These are phyloP conservation scores for Acmispon strigosus DNA, from an alignment of 306 rosid genomes.

Conservation along the genomic window DNA sequence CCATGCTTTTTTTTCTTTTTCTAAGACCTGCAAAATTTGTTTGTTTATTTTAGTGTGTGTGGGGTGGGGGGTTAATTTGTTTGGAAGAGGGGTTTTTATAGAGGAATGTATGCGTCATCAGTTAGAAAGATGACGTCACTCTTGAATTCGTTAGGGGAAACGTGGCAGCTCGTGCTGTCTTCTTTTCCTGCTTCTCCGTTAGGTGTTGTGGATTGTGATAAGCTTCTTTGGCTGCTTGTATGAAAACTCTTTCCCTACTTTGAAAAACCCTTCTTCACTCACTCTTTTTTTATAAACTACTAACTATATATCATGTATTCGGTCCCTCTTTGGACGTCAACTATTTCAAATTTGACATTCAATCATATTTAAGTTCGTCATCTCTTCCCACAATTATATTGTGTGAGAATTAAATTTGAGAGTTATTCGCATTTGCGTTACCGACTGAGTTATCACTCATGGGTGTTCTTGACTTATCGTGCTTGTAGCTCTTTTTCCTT, in stretches of 20 bases:
- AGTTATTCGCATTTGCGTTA: too few species aligned
- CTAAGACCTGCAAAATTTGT: neutral
- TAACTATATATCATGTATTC: too few species aligned
- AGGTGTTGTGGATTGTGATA: slow-evolving; percentile 31
- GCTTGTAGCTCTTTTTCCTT: neutral
- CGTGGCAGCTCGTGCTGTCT: slow-evolving; percentile 25
- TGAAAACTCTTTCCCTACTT: slow-evolving; percentile 31
- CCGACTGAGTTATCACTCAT: too few species aligned
- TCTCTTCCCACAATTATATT: too few species aligned
- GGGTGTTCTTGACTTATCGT: neutral
- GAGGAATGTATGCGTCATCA: slow-evolving; percentile 8
- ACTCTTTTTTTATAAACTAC: too few species aligned
- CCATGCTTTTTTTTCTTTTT: slow-evolving; percentile 31
- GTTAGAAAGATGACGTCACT: slow-evolving; percentile 8
- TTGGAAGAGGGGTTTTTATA: slow-evolving; percentile 30
- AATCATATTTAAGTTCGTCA: too few species aligned
- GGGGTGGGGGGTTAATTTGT: too few species aligned
- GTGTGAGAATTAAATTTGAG: too few species aligned
- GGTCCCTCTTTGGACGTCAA: too few species aligned
- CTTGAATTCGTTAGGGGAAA: slow-evolving; percentile 12
- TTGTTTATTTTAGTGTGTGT: neutral
- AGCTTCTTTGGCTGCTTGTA: slow-evolving; percentile 24
- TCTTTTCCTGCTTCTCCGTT: slow-evolving; percentile 32
- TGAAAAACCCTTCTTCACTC: slow-evolving; percentile 15
- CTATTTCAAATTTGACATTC: too few species aligned